Base-by-base conservation (phyloP, 805 yeast genomes). In the Kluyveromyces starmeri region DNA sequence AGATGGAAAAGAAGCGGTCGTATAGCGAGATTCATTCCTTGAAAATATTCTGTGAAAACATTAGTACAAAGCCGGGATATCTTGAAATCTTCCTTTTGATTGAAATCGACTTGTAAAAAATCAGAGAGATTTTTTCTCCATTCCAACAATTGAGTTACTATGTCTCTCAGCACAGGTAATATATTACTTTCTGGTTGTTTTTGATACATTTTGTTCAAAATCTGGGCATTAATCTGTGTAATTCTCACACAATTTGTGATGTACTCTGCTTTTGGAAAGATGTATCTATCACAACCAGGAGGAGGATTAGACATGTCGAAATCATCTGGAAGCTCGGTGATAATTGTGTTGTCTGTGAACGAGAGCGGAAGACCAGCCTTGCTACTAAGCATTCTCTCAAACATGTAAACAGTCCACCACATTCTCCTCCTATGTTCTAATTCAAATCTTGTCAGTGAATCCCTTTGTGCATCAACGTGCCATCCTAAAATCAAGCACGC, bases 321-420 rank as follows among this genome's bases (percentile, higher is more conserved):
- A 62, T 73, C 88, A 35, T 70, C 71, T 0, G 94, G 94, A 16
- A 82, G 61, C 37, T 75, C 86, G 0, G 88, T 78, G 2, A 84
- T 76, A 13, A 88, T 79, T 40, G 89, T 82, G 39, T 80, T 83
- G 51, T 82, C 92, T 1, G 92, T 78, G 39, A 88, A 70, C 35
- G 84, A 75, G 27, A 82, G 54, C 1, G 94, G 94, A 17, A 82
- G 58, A 1, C 94, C 94, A 0, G 88, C 88, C 48, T 82, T 82
- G 9, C 88, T 78, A 5, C 85, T 78, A 26, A 82, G 58, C 89
- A 82, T 81, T 55, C 89, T 61, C 59, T 86, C 96, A 46, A 83
- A 72, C 56, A 78, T 74, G 58, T 83, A 85, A 20, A 80, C 75
- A 27, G 86, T 78, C 96, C 96, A 86, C 64, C 89, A 86, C 22